Evolutionary conservation across 495 filamentous ascomycete genomes (phyloP).

Genomic region (Tuber calosporum): DNA sequence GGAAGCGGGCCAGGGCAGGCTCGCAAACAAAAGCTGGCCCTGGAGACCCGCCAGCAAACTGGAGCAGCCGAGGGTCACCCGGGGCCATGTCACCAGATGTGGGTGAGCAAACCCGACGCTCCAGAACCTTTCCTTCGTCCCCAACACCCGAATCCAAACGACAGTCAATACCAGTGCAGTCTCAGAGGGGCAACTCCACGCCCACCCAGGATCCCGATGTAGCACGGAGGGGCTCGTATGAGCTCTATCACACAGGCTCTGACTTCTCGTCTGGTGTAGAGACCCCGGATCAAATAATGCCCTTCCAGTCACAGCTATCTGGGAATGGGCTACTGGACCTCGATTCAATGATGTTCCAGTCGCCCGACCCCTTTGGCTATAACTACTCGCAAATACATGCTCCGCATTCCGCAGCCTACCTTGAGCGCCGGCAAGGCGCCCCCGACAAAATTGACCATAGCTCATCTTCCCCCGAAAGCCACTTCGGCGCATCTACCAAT

Average conservation of each 20-base stretch:
- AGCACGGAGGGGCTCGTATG: constrained; percentile 39
- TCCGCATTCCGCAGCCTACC: background rate
- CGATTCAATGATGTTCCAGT: constrained; percentile 86
- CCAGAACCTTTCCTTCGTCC: constrained; percentile 33
- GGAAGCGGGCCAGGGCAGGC: constrained; percentile 54
- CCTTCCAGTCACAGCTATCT: constrained; percentile 34
- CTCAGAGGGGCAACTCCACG: constrained; percentile 29
- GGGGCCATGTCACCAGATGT: constrained; percentile 38
- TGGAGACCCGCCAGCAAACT: constrained; percentile 46
- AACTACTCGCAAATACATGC: constrained; percentile 22
- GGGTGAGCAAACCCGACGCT: constrained; percentile 40
- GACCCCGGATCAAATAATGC: constrained; percentile 45
- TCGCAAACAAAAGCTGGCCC: constrained; percentile 39
- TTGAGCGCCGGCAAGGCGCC: constrained; percentile 17
- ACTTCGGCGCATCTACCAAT: constrained; percentile 35
- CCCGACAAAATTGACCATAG: constrained; percentile 5
- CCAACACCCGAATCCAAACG: constrained; percentile 18
- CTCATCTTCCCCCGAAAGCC: constrained; percentile 28
- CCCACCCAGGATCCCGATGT: constrained; percentile 9
- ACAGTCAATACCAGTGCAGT: constrained; percentile 37
- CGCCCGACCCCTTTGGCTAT: constrained; percentile 82
- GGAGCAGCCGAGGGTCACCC: constrained; percentile 39
- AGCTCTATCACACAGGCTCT: constrained; percentile 32
- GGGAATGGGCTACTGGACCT: constrained; percentile 58
- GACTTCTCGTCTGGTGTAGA: constrained; percentile 40